These are phyloP conservation scores for Termitomyces heimii DNA, from an alignment of 768 basidiomycete genomes.

Conservation along the genomic window DNA sequence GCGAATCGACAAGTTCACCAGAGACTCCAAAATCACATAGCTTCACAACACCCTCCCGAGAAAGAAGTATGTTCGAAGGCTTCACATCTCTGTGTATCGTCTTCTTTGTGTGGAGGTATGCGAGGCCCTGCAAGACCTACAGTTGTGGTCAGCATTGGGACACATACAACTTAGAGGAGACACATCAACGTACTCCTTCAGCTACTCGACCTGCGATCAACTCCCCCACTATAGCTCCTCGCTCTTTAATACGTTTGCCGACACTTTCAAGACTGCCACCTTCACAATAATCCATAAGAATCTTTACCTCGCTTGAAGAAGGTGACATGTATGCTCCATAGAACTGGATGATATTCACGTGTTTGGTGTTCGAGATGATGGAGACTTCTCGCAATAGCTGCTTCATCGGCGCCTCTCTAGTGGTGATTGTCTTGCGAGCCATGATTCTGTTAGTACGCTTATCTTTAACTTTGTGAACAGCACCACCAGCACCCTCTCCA, in stretches of 20 bases:
- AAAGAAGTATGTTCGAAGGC: conserved; percentile 88
- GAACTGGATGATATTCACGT: conserved; percentile 86
- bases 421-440: conserved; percentile 94
- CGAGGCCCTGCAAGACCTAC: conserved; percentile 85
- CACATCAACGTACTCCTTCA: conserved; percentile 64
- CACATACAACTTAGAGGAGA: not conserved
- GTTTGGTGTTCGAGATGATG: conserved; percentile 80
- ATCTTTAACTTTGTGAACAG: conserved; percentile 91
- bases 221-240: conserved; percentile 77
- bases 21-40: conserved; percentile 97
- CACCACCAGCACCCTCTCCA: conserved; percentile 95
- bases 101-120: conserved; percentile 84
- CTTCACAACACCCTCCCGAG: conserved; percentile 85
- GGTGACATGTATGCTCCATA: conserved; percentile 89
- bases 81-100: conserved; percentile 98
- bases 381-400: conserved; percentile 90
- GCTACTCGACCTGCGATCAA: conserved; percentile 88
- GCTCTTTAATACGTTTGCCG: conserved; percentile 75
- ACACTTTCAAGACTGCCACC: conserved; percentile 89
- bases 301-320: conserved; percentile 87
- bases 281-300: conserved; percentile 88
- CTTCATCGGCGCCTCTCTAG: conserved; percentile 83
- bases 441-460: conserved; percentile 73
- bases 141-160: not conserved
- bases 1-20: conserved; percentile 85